phyloP scores from a whole-genome alignment of 352 stramenopile genomes.

The Phytophthora ramorum region DNA sequence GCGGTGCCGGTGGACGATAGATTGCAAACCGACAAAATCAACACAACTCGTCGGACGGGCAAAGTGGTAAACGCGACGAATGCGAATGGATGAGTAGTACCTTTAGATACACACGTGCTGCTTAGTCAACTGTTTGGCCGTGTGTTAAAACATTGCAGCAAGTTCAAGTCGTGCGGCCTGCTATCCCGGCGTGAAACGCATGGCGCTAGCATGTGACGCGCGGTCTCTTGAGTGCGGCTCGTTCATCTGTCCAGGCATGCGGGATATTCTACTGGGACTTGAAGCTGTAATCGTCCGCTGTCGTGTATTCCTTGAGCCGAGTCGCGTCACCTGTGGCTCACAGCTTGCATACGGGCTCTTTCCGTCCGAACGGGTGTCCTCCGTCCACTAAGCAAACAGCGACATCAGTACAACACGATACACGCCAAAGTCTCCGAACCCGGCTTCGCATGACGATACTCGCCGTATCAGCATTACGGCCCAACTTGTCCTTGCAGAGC shows the following conservation, averaged over 20 bases:
- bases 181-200: background rate
- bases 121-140: background rate
- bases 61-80: conserved; percentile 26
- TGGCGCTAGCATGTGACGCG: conserved; percentile 8
- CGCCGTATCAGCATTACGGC: conserved; percentile 28
- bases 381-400: conserved; percentile 7
- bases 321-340: background rate
- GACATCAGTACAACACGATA: conserved; percentile 3
- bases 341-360: conserved; percentile 14
- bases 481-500: background rate
- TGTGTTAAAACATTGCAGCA: background rate
- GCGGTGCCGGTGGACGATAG: conserved; percentile 61
- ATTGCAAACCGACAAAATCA: conserved; percentile 31
- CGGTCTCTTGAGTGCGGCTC: conserved; percentile 1
- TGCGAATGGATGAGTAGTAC: conserved; percentile 37
- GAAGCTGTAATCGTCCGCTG: conserved; percentile 21
- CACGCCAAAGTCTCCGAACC: conserved; percentile 5
- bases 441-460: conserved; percentile 2
- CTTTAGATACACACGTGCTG: conserved; percentile 20
- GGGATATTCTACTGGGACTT: conserved; percentile 15
- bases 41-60: conserved; percentile 20
- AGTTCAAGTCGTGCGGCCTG: background rate
- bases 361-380: conserved; percentile 12
- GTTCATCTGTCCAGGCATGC: conserved; percentile 21
- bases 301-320: conserved; percentile 4